These are phyloP conservation scores for Lactifluus pinguis DNA, from an alignment of 768 basidiomycete genomes.

Conservation along the genomic window DNA sequence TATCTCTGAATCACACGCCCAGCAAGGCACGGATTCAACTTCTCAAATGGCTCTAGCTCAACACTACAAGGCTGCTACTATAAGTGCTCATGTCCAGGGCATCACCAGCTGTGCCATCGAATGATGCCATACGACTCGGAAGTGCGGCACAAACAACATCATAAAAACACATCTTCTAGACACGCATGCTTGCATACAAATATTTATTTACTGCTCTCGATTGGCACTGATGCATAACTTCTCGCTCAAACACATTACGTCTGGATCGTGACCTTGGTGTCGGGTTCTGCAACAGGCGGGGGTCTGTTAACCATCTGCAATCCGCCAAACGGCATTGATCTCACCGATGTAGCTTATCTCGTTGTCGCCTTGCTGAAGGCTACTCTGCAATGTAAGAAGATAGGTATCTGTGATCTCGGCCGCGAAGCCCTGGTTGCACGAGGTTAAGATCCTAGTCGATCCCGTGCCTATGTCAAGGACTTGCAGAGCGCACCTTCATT, in stretches of 20 bases:
- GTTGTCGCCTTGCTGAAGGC: constrained; percentile 21
- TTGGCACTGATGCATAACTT: neutral
- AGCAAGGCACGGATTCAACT: too few relatives aligned
- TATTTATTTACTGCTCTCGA: neutral
- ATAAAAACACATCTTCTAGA: neutral
- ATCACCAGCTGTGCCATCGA: neutral
- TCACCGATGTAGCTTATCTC: constrained; percentile 42
- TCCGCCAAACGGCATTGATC: constrained; percentile 3
- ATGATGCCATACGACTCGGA: neutral
- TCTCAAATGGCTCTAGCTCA: too few relatives aligned
- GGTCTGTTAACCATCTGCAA: neutral
- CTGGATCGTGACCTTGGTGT: constrained; percentile 34
- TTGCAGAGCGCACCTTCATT: neutral
- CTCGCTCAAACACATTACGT: neutral
- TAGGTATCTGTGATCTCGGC: constrained; percentile 30
- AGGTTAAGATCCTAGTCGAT: neutral
- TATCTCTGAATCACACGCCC: too few relatives aligned
- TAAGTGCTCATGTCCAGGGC: neutral
- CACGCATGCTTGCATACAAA: neutral
- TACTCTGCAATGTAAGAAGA: constrained; percentile 28
- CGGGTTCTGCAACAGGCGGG: constrained; percentile 30
- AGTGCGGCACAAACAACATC: neutral
- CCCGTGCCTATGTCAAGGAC: neutral
- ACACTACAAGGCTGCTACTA: too few relatives aligned
- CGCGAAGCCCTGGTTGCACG: constrained; percentile 33